Evolutionary conservation across 208 protist genomes (phyloP), one percentile per base, ranked within the genome.

Genomic region (Sergeia podlipaevii): DNA sequence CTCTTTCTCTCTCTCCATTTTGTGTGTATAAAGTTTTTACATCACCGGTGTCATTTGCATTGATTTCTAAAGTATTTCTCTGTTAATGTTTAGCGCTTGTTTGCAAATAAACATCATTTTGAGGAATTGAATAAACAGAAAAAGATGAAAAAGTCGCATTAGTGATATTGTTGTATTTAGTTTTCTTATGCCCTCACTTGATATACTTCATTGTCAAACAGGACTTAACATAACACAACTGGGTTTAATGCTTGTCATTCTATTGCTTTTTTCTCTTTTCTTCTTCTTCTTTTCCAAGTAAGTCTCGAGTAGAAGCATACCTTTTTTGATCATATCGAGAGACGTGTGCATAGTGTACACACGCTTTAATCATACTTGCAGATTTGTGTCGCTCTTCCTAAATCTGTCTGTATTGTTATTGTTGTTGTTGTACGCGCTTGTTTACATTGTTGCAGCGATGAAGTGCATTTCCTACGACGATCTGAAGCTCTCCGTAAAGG

Each of bases 401-500:
- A 46, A 15, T 49, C 2, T 28, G 38, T 27, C 15, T 32, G 26
- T 58, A 29, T 47, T 11, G 27, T 21, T 47, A 27, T 47, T 21
- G 27, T 21, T 47, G 42, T 47, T 21, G 27, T 21, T 47, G 42
- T 47, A 27, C 32, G 11, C 26, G 10, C 15, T 3, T 10, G n/a
- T 0, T 30, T 37, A 5, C 44, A 0, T 33, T 26, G 43, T 26
- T 48, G 6, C 43, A 26, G 17, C 20, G 43, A 54, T 66, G 18
- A 1, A 6, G 20, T 51, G 43, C 27, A 59, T 49, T 18, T 3
- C 54, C 1, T 29, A 45, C 18, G 32, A 39, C 36, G 26, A 53
- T 15, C 53, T 49, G 42, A 4, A 57, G n/a, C n/a, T n/a, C 28
- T 53, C 73, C 53, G 15, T 64, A 27, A 71, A 69, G 53, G 45